A percentile compares a stretch with the other conserved stretches of the same genome.
Conservation (phyloP, 2,329 filamentous ascomycete genomes). For the Aureobasidium melanogenum region DNA sequence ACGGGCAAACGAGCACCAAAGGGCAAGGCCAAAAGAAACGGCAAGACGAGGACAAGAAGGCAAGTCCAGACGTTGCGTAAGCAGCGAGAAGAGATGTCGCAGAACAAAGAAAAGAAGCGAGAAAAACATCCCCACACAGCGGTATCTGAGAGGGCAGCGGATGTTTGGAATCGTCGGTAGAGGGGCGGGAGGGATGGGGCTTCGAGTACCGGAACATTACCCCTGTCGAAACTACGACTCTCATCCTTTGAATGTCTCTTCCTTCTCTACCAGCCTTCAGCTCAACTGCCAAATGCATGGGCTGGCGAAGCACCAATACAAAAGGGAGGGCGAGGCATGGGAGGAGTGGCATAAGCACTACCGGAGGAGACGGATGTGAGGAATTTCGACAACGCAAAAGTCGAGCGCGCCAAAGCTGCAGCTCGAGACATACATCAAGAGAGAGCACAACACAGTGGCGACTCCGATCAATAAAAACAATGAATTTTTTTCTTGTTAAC, state of each 20-base stretch:
- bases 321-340: conserved; percentile 14
- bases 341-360: conserved; percentile 8
- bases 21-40: conserved; percentile 22
- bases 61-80: background rate
- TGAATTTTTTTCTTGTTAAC: conserved; percentile 10
- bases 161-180: conserved; percentile 24
- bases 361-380: conserved; percentile 15
- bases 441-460: conserved; percentile 28
- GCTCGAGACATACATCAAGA: conserved; percentile 15
- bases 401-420: conserved; percentile 17
- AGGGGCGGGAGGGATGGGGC: conserved; percentile 37
- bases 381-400: conserved; percentile 18
- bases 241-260: conserved; percentile 8
- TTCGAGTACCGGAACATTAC: conserved; percentile 22
- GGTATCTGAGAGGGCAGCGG: conserved; percentile 28
- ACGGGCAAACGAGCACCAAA: conserved; percentile 13
- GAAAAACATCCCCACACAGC: conserved; percentile 21
- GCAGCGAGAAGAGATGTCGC: conserved; percentile 18
- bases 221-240: conserved; percentile 11
- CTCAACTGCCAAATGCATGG: conserved; percentile 13
- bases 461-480: conserved; percentile 22
- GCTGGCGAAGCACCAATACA: conserved; percentile 1
- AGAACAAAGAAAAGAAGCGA: conserved; percentile 25
- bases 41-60: conserved; percentile 16
- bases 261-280: conserved; percentile 19